A percentile compares a stretch with the other conserved stretches of the same genome.
Evolutionary conservation across 2,329 filamentous ascomycete species (phyloP).

Genomic region (Arthrobotrys pseudoclavata): DNA sequence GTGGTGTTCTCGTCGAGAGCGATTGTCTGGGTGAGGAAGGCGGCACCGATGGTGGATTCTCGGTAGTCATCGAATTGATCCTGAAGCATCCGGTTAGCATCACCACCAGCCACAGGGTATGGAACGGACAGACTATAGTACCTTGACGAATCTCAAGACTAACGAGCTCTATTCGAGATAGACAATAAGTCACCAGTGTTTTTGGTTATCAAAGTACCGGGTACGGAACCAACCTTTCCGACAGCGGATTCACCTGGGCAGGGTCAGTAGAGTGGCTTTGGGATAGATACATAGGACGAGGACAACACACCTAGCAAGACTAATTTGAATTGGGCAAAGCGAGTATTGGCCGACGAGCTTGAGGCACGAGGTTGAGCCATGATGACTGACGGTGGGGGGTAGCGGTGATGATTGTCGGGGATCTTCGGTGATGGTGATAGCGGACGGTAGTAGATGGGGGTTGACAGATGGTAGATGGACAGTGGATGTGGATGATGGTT

Average conservation of each 20-base stretch:
- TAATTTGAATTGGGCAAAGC: constrained; percentile 99
- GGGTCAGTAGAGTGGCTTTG: constrained; percentile 61
- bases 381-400: constrained; percentile 16
- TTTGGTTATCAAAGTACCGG: not conserved
- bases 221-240: constrained; percentile 79
- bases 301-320: constrained; percentile 83
- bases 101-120: not conserved
- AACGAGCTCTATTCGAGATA: constrained; percentile 81
- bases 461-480: constrained; percentile 4
- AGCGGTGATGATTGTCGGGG: constrained; percentile 12
- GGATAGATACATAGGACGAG: constrained; percentile 15
- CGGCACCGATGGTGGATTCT: constrained; percentile 97
- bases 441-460: not conserved
- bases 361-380: constrained; percentile 77
- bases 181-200: constrained; percentile 29
- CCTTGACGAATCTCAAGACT: constrained; percentile 98
- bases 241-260: constrained; percentile 91
- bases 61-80: constrained; percentile 99
- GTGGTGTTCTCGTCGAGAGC: constrained; percentile 97
- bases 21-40: constrained; percentile 98
- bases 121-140: constrained; percentile 66
- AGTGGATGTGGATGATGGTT: constrained; percentile 10
- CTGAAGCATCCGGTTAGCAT: constrained; percentile 68
- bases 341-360: constrained; percentile 81
- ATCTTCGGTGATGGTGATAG: constrained; percentile 8